A percentile compares a stretch with the other conserved stretches of the same genome.
Evolutionary conservation across 2,329 filamentous ascomycete species (phyloP).

Genomic region (Trichoderma hamatum): DNA sequence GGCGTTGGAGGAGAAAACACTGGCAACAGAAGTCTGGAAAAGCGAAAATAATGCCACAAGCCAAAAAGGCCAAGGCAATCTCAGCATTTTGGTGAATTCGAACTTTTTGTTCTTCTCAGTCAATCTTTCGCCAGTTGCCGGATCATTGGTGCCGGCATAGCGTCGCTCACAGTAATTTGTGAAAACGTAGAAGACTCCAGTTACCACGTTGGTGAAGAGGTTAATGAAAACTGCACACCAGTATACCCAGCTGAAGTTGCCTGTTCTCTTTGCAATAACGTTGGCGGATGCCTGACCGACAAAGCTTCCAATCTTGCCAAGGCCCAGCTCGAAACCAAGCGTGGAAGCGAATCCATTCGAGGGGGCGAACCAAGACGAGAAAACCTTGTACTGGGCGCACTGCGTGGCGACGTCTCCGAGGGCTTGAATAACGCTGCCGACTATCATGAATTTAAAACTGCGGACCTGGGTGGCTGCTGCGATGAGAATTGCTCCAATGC

Average conservation of each 20-base stretch:
- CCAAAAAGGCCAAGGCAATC: slow-evolving; percentile 65
- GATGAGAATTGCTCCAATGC: slow-evolving; percentile 60
- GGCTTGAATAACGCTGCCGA: slow-evolving; percentile 56
- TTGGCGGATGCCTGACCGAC: slow-evolving; percentile 64
- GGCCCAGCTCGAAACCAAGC: slow-evolving; percentile 60
- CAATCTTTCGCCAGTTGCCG: slow-evolving; percentile 61
- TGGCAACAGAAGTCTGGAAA: slow-evolving; percentile 60
- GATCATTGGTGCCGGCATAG: slow-evolving; percentile 53
- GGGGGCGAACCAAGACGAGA: slow-evolving; percentile 66
- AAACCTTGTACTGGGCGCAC: slow-evolving; percentile 66
- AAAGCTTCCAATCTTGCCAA: slow-evolving; percentile 64
- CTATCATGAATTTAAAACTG: slow-evolving; percentile 63
- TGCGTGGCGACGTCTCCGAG: slow-evolving; percentile 67
- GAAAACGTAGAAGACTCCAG: slow-evolving; percentile 58
- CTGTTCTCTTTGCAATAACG: slow-evolving; percentile 58
- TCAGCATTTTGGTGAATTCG: slow-evolving; percentile 57
- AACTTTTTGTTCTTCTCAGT: slow-evolving; percentile 63
- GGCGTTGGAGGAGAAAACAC: slow-evolving; percentile 59
- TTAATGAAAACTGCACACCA: slow-evolving; percentile 67
- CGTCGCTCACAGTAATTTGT: slow-evolving; percentile 53
- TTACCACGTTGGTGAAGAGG: slow-evolving; percentile 61
- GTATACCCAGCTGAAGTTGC: slow-evolving; percentile 64
- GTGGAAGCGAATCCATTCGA: slow-evolving; percentile 65
- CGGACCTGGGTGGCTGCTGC: slow-evolving; percentile 60
- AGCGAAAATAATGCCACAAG: slow-evolving; percentile 56